Evolutionary conservation across 495 filamentous ascomycete species (phyloP).

Genomic region (Chaetomium tenue): DNA sequence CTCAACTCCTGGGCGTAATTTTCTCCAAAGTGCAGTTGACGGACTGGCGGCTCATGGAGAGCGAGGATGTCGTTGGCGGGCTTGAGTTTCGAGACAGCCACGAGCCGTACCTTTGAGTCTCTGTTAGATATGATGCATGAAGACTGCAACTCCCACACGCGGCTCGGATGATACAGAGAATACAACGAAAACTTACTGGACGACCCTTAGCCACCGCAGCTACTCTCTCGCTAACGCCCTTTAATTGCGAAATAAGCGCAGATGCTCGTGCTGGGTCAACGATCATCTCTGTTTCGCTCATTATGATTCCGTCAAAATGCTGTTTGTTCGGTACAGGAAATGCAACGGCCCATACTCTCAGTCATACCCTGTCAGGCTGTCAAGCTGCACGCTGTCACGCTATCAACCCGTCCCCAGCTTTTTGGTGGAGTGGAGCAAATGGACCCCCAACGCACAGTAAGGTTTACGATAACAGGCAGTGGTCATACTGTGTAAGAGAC

Average conservation of each 20-base stretch:
- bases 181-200: slow-evolving; percentile 43
- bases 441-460: too few relatives aligned
- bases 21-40: slow-evolving; percentile 86
- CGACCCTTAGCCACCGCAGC: slow-evolving; percentile 47
- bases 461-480: too few relatives aligned
- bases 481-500: too few relatives aligned
- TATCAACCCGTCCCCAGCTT: too few relatives aligned
- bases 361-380: neutral
- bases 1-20: slow-evolving; percentile 94
- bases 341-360: neutral
- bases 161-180: neutral
- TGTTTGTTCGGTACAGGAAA: neutral
- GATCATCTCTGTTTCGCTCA: slow-evolving; percentile 51
- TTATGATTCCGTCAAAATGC: slow-evolving; percentile 15
- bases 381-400: too few relatives aligned
- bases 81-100: slow-evolving; percentile 94
- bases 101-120: slow-evolving; percentile 67
- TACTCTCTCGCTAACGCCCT: slow-evolving; percentile 48
- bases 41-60: slow-evolving; percentile 60
- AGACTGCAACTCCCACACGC: neutral
- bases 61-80: slow-evolving; percentile 84
- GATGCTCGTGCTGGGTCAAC: slow-evolving; percentile 52
- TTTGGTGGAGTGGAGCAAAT: too few relatives aligned
- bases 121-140: neutral
- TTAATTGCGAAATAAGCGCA: slow-evolving; percentile 47